phyloP scores from a whole-genome alignment of 2,329 filamentous ascomycete species.

The Diaporthe helianthi region DNA sequence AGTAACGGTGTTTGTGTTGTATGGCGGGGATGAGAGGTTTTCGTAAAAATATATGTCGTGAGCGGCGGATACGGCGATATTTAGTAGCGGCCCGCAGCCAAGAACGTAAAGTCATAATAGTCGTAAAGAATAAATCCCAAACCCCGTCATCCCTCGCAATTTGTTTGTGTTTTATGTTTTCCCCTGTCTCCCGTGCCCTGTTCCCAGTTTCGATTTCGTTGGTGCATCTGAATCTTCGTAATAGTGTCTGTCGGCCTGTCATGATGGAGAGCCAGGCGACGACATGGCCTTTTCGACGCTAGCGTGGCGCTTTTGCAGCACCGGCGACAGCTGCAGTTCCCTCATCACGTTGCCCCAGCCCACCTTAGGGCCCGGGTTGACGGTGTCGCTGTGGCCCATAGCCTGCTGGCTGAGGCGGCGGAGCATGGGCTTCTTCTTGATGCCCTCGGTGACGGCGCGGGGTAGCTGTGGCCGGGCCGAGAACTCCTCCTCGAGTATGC shows the following conservation, averaged over 20 bases:
- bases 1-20: neutral
- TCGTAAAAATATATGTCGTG: conserved; percentile 3
- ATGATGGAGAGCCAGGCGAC: neutral
- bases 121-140: conserved; percentile 21
- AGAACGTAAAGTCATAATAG: conserved; percentile 32
- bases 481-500: conserved; percentile 38
- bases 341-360: conserved; percentile 70
- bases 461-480: conserved; percentile 46
- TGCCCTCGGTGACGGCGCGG: conserved; percentile 52
- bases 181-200: conserved; percentile 32
- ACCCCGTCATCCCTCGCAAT: neutral
- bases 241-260: conserved; percentile 2
- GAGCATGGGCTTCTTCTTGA: conserved; percentile 55
- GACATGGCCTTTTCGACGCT: conserved; percentile 67
- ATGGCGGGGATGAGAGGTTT: neutral
- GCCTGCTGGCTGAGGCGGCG: conserved; percentile 61
- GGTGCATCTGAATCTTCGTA: neutral
- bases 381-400: conserved; percentile 60
- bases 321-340: conserved; percentile 66
- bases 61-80: neutral
- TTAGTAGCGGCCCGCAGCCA: conserved; percentile 19
- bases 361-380: conserved; percentile 54
- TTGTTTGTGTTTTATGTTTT: conserved; percentile 30
- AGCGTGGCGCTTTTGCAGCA: conserved; percentile 67
- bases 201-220: neutral